Percentiles rank a stretch among this genome's conserved stretches.
Conservation (phyloP, 2,329 filamentous ascomycete species). For the Rosellinia necatrix region DNA sequence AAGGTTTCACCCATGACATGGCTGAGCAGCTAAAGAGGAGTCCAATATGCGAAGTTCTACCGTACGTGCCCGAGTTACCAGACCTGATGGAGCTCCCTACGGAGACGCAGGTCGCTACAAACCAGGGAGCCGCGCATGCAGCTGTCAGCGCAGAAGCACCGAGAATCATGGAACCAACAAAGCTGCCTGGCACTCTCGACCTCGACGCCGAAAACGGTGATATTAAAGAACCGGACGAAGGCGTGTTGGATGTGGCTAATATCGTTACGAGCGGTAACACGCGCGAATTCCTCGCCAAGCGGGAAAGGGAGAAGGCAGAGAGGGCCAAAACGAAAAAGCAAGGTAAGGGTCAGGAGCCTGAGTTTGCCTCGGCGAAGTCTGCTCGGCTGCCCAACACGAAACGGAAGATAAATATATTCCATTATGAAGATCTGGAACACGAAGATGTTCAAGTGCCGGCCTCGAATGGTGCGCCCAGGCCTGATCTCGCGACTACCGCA, state of each 20-base stretch:
- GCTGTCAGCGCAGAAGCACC: conserved; percentile 42
- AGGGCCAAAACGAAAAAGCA: conserved; percentile 65
- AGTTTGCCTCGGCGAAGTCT: conserved; percentile 58
- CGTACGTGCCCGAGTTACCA: conserved; percentile 53
- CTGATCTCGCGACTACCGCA: conserved; percentile 10
- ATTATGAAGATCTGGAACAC: conserved; percentile 70
- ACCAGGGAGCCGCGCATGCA: conserved; percentile 32
- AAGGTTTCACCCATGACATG: conserved; percentile 68
- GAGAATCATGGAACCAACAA: conserved; percentile 40
- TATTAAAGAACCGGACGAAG: conserved; percentile 59
- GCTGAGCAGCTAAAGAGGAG: conserved; percentile 73
- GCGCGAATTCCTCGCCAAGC: conserved; percentile 80
- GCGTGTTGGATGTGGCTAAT: conserved; percentile 81
- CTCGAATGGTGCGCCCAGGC: conserved; percentile 32
- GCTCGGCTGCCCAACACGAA: conserved; percentile 73
- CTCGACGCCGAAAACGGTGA: conserved; percentile 43
- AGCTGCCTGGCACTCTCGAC: conserved; percentile 42
- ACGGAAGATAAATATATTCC: conserved; percentile 69
- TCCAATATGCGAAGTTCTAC: conserved; percentile 67
- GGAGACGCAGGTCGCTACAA: conserved; percentile 44
- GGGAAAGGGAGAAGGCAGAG: conserved; percentile 77
- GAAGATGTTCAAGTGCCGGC: conserved; percentile 54
- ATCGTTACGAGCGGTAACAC: conserved; percentile 84
- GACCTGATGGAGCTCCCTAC: conserved; percentile 55
- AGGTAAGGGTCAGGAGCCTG: conserved; percentile 62